Evolutionary conservation across 192 early-diverging fungal species (phyloP).

Genomic region (Physocladia obscura): DNA sequence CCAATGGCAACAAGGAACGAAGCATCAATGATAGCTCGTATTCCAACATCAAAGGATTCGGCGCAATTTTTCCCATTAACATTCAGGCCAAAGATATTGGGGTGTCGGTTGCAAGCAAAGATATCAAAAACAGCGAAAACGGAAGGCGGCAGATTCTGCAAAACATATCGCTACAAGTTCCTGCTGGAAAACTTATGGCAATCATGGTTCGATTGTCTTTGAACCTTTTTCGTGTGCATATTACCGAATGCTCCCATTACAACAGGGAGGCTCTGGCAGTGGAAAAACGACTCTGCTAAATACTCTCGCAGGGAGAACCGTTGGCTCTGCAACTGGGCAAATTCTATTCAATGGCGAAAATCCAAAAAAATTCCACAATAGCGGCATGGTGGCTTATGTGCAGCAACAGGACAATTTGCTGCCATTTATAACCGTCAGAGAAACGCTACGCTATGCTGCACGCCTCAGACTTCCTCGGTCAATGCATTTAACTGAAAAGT

Average conservation of each 20-base stretch:
- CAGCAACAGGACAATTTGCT: slow-evolving; percentile 43
- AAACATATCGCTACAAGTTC: slow-evolving; percentile 32
- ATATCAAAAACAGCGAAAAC: not conserved
- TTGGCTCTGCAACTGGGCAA: slow-evolving; percentile 63
- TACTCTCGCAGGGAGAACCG: slow-evolving; percentile 62
- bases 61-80: slow-evolving; percentile 23
- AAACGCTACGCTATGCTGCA: slow-evolving; percentile 74
- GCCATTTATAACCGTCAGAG: slow-evolving; percentile 65
- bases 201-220: slow-evolving; percentile 32
- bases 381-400: slow-evolving; percentile 44
- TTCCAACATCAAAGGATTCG: not conserved
- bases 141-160: slow-evolving; percentile 20
- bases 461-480: slow-evolving; percentile 58
- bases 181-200: slow-evolving; percentile 36
- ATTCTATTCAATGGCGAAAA: slow-evolving; percentile 77
- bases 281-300: slow-evolving; percentile 53
- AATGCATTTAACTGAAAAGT: slow-evolving; percentile 25
- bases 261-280: slow-evolving; percentile 40
- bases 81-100: not conserved
- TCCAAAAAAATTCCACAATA: slow-evolving; percentile 23
- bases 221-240: not conserved
- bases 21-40: not conserved
- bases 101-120: slow-evolving; percentile 8
- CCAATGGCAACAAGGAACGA: too few species aligned
- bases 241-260: too few species aligned